Conservation (phyloP, 202 grass and related monocot species). For the Zizania palustris region DNA sequence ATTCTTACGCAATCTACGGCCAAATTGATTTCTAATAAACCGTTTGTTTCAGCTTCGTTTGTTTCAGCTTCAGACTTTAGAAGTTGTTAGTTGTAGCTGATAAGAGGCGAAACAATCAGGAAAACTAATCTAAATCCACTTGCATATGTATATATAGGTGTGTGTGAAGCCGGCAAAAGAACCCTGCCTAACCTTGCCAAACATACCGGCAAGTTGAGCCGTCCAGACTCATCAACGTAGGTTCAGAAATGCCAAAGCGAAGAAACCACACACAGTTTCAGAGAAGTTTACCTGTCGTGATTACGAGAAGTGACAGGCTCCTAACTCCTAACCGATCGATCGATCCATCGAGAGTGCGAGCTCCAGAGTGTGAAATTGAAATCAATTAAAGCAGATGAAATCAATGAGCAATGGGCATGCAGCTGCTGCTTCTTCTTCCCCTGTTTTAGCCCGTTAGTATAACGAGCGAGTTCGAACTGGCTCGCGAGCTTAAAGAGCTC, state of each 20-base stretch:
- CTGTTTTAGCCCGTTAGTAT: too few species aligned
- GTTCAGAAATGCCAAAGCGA: neutral
- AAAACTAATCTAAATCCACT: neutral
- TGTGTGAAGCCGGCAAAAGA: neutral
- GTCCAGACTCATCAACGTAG: neutral
- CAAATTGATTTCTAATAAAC: too few species aligned
- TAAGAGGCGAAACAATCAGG: too few species aligned
- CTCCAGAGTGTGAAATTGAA: neutral
- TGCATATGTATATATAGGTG: neutral
- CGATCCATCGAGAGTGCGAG: too few species aligned
- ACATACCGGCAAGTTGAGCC: neutral
- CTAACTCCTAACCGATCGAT: neutral
- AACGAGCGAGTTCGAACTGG: too few species aligned
- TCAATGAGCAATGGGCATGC: neutral
- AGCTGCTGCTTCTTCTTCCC: neutral
- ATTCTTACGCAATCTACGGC: too few species aligned
- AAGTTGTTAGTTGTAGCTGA: too few species aligned
- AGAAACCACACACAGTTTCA: neutral
- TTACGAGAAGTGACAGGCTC: neutral
- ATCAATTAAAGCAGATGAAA: neutral
- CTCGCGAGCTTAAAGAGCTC: too few species aligned
- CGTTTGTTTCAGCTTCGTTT: too few species aligned
- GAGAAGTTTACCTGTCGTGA: neutral
- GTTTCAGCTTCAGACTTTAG: too few species aligned
- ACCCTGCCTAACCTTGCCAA: slow-evolving; percentile 1